Evolutionary conservation across 1,284 basidiomycete genomes (phyloP).

Genomic region (Ustilago vetiveriae): DNA sequence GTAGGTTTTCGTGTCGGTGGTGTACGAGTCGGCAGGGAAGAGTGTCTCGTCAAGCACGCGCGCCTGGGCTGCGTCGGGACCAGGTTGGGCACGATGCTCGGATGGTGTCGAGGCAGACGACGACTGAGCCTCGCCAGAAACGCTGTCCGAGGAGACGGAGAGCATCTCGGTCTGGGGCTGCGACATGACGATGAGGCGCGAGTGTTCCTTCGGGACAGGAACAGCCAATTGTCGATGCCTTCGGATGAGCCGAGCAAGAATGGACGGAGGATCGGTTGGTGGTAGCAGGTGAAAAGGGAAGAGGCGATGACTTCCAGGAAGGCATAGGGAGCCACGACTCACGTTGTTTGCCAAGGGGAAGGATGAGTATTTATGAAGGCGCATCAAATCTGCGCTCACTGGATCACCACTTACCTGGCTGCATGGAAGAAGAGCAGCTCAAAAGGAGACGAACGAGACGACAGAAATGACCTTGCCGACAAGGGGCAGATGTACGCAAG

Average conservation of each 20-base stretch:
- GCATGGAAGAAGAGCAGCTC: no score
- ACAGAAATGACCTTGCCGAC: no score
- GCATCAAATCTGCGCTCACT: no score
- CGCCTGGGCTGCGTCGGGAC: conserved; percentile 14
- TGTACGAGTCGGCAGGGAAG: conserved; percentile 63
- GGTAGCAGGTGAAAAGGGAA: neutral
- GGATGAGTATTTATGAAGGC: no score
- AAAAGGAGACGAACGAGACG: no score
- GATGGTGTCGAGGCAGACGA: conserved; percentile 14
- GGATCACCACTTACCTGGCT: no score
- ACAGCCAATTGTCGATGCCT: neutral
- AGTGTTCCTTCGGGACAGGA: neutral
- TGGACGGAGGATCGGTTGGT: neutral
- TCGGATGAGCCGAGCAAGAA: conserved; percentile 3
- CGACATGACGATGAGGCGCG: conserved; percentile 9
- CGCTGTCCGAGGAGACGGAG: conserved; percentile 11
- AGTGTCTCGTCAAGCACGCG: conserved; percentile 56
- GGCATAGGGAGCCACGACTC: no score
- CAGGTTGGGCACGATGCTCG: neutral
- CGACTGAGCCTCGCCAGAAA: conserved; percentile 8
- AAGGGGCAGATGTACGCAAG: no score
- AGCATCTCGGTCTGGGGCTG: conserved; percentile 17
- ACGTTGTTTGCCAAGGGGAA: no score
- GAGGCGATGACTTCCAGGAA: neutral
- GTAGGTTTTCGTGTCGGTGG: conserved; percentile 60